A percentile compares a stretch with the other conserved stretches of the same genome.
phyloP scores from a whole-genome alignment of 176 grass and related monocot species.

The Zea luxurians region DNA sequence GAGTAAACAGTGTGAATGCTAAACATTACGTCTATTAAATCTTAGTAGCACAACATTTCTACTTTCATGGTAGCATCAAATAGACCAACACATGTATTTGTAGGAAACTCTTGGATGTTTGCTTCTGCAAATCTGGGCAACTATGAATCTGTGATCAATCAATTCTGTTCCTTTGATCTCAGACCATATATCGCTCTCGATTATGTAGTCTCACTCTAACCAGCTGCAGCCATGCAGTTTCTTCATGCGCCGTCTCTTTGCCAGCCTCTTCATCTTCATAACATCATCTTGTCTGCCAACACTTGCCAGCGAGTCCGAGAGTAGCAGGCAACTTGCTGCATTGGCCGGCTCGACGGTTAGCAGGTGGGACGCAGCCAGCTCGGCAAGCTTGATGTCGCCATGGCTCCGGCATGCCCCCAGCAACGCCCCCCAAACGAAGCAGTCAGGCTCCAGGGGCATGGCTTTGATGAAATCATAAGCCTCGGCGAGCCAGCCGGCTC shows the following conservation, averaged over 20 bases:
- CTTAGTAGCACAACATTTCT: neutral
- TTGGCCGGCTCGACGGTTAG: constrained; percentile 50
- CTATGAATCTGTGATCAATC: neutral
- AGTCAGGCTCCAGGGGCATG: constrained; percentile 63
- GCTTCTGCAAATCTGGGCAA: neutral
- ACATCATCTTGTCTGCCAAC: constrained; percentile 44
- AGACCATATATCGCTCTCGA: neutral
- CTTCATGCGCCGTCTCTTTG: constrained; percentile 48
- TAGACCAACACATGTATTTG: neutral
- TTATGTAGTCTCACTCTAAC: constrained; percentile 30
- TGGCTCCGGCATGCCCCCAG: constrained; percentile 58
- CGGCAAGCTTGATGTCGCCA: constrained; percentile 55
- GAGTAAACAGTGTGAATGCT: neutral
- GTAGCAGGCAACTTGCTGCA: constrained; percentile 41
- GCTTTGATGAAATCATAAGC: constrained; percentile 49
- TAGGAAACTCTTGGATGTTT: neutral
- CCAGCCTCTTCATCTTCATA: constrained; percentile 48
- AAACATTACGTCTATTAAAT: neutral
- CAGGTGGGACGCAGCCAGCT: constrained; percentile 41
- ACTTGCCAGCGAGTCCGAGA: constrained; percentile 43
- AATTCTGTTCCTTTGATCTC: neutral
- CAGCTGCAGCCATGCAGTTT: constrained; percentile 55
- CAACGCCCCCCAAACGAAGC: constrained; percentile 71
- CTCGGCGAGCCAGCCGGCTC: constrained; percentile 50
- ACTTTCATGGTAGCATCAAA: neutral